These are phyloP conservation scores for Pseudogymnoascus sp. DNA, from an alignment of 2,329 filamentous ascomycete species.

Conservation along the genomic window DNA sequence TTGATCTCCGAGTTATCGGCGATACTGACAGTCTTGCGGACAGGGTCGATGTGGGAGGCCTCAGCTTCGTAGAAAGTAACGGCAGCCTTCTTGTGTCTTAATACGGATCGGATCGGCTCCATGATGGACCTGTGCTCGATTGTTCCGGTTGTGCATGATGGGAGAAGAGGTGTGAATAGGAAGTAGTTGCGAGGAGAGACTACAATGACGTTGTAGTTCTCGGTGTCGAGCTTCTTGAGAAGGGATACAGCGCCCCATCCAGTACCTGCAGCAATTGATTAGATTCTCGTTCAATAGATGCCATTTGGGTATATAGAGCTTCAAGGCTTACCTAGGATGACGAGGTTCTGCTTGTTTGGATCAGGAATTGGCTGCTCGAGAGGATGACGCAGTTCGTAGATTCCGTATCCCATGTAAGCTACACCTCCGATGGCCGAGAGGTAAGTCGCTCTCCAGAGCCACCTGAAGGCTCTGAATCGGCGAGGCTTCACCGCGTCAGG, in stretches of 20 bases:
- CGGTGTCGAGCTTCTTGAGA: slow-evolving; percentile 95
- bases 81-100: slow-evolving; percentile 85
- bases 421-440: slow-evolving; percentile 63
- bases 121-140: slow-evolving; percentile 99
- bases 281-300: slow-evolving; percentile 11
- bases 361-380: slow-evolving; percentile 71
- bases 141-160: slow-evolving; percentile 92
- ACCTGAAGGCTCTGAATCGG: slow-evolving; percentile 63
- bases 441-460: slow-evolving; percentile 77
- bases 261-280: slow-evolving; percentile 55
- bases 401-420: slow-evolving; percentile 68
- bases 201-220: slow-evolving; percentile 98
- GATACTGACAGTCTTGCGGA: slow-evolving; percentile 81
- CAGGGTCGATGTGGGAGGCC: slow-evolving; percentile 88
- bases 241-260: slow-evolving; percentile 96
- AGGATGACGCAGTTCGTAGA: slow-evolving; percentile 78
- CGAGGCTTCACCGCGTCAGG: slow-evolving; percentile 33
- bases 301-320: neutral
- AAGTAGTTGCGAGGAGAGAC: slow-evolving; percentile 99
- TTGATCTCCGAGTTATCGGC: slow-evolving; percentile 90
- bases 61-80: slow-evolving; percentile 99
- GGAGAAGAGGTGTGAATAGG: slow-evolving; percentile 94
- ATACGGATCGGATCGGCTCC: slow-evolving; percentile 95
- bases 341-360: slow-evolving; percentile 90
- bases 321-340: slow-evolving; percentile 69